Evolutionary conservation across 2,329 filamentous ascomycete genomes (phyloP), one percentile per base, ranked within the genome.

Genomic region (Claviceps spartinae): DNA sequence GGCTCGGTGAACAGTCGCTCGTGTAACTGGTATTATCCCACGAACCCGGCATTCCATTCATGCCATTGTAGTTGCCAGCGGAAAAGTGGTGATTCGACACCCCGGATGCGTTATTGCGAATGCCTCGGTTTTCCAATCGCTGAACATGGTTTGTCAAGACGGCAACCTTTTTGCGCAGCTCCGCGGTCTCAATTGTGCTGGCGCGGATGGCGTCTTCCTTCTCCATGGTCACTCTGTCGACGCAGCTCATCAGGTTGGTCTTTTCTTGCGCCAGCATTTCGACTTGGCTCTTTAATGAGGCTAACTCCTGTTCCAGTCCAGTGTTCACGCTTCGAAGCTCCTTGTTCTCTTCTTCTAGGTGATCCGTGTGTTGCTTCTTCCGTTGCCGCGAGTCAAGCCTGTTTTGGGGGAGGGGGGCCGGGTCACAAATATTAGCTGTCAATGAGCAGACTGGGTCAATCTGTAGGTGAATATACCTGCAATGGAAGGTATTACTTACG

Each of bases 351-450:
- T 93, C 86, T 69, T 97, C 93, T 46, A 97, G 81, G 61, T 93
- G 84, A 72, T 97, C 93, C 37, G 93, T 97, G 72, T 97, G 91
- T 71, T 88, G 86, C 80, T 97, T 97, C 78, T 97, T 98, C 61
- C 93, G 84, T 69, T 97, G 91, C 59, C 93, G 83, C 45, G 93
- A 97, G 72, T 97, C 91, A 61, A 98, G 85, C 59, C 88, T 95
- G 11, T 37, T 30, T 22, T 60, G 48, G 37, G 34, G 14, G 3
- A 22, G 8, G 16, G 5, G 24, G 46, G 14, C 40, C 16, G 16
- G n/a, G 8, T n/a, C 16, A 41, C 7, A 41, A 8, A 43, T 24
- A 1, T 40, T n/a, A 40, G 38, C n/a, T n/a, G n/a, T n/a, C 38
- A 40, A 14, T 40, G 38, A 40, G 38, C 38, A 16, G n/a, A 16